Conservation (phyloP, 139 green algal species). For the Haematococcus lacustris region DNA sequence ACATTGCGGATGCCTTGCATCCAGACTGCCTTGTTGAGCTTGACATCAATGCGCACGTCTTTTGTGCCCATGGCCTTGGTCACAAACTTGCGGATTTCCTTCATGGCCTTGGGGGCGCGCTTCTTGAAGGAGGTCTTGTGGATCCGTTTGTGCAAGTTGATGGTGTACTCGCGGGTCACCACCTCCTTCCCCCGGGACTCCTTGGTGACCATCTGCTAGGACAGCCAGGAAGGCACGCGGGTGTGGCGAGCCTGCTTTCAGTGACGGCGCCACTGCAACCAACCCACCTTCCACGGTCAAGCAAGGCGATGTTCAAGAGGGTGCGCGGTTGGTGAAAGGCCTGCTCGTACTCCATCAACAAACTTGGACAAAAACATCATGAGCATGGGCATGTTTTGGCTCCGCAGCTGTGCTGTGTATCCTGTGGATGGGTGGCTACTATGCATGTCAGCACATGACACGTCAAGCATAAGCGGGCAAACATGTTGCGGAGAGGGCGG, state of each 20-base stretch:
- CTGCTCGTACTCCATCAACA: too few species aligned
- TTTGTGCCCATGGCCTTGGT: constrained; percentile 90
- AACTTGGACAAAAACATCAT: constrained; percentile 98
- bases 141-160: constrained; percentile 95
- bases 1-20: constrained; percentile 90
- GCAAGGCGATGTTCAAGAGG: too few species aligned
- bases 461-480: too few species aligned
- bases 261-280: too few species aligned
- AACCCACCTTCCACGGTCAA: constrained; percentile 55
- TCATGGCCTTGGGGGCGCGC: constrained; percentile 83
- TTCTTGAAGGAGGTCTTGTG: constrained; percentile 95
- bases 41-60: constrained; percentile 95
- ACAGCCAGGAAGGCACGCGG: too few species aligned
- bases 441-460: too few species aligned
- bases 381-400: too few species aligned
- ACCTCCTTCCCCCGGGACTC: constrained; percentile 64
- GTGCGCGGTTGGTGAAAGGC: too few species aligned
- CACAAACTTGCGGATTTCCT: constrained; percentile 96
- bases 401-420: too few species aligned
- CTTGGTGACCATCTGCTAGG: constrained; percentile 63
- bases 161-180: constrained; percentile 95
- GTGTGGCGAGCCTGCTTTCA: too few species aligned
- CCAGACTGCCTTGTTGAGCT: constrained; percentile 99
- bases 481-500: too few species aligned
- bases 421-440: too few species aligned